Evolutionary conservation across 768 basidiomycete genomes (phyloP), one percentile per base, ranked within the genome.

Genomic region (Rickenella mellea): DNA sequence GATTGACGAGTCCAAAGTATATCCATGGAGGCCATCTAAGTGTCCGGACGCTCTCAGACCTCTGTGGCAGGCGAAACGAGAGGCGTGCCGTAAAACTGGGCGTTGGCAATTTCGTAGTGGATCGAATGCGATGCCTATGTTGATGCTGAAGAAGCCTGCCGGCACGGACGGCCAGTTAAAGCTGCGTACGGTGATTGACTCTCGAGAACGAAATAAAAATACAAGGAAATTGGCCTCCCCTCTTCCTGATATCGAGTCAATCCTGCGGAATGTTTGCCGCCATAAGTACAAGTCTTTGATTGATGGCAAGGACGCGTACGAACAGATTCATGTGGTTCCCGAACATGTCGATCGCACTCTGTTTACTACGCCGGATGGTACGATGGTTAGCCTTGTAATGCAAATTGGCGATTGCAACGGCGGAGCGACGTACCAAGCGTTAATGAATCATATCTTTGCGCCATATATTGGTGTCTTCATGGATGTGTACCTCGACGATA

Each of bases 391-490:
- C 28, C 43, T 53, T 0, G 67, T 72, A 0, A 51, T 69, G 41
- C 65, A 66, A 42, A 53, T 54, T 19, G 60, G 60, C 1, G 55
- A 63, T 32, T 52, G 52, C 39, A 63, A 63, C 39, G 57, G 50
- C 0, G 52, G 54, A 0, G 69, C 69, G 0, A 71, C 68, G 0
- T 69, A 64, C 51, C 68, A 71, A 46, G 49, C 65, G 0, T 37
- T 70, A 0, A 71, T 71, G 65, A 69, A 69, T 41, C 54, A 68
- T 38, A 53, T 70, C 1, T 64, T 65, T 35, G 47, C 41, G 1
- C 44, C 49, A 1, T 55, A 51, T 40, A 55, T 65, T 6, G 57
- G 58, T 0, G 49, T 53, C 0, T 63, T 56, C 44, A 56, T 65
- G 52, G 57, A 64, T 37, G 56, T 61, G 0, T 65, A 64, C 42